Evolutionary conservation across 2,329 filamentous ascomycete genomes (phyloP).

Genomic region (Ophiosphaerella herpotricha): DNA sequence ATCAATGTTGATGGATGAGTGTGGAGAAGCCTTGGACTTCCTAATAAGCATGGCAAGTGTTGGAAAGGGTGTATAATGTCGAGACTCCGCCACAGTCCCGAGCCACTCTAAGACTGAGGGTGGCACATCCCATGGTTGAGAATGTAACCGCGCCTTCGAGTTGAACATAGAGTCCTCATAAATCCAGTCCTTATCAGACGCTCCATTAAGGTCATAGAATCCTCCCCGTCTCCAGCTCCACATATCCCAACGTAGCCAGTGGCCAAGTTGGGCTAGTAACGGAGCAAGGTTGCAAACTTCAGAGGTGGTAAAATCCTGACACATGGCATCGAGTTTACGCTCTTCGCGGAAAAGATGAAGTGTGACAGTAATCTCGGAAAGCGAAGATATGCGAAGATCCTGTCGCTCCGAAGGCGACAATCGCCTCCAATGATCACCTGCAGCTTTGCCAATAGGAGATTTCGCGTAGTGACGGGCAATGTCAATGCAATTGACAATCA

Average conservation of each 20-base stretch:
- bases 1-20: constrained; percentile 44
- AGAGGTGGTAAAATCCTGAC: constrained; percentile 53
- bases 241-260: constrained; percentile 76
- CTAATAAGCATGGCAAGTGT: constrained; percentile 44
- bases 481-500: constrained; percentile 34
- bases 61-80: constrained; percentile 40
- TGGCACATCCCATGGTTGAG: constrained; percentile 50
- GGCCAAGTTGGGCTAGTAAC: constrained; percentile 76
- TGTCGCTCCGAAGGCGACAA: constrained; percentile 51
- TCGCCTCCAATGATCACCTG: constrained; percentile 59
- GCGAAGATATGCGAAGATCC: constrained; percentile 57
- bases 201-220: constrained; percentile 66
- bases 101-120: constrained; percentile 64
- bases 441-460: constrained; percentile 40
- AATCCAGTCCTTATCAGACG: constrained; percentile 57
- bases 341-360: constrained; percentile 91
- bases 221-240: constrained; percentile 61
- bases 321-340: constrained; percentile 73
- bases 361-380: constrained; percentile 69
- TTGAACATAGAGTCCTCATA: constrained; percentile 58
- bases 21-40: constrained; percentile 44
- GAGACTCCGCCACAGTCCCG: constrained; percentile 36
- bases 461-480: constrained; percentile 42
- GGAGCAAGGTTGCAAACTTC: constrained; percentile 65
- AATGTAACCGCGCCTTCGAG: constrained; percentile 30